Evolutionary conservation across 2,329 filamentous ascomycete genomes (phyloP), one percentile per base, ranked within the genome.

Genomic region (Colletotrichum truncatum): DNA sequence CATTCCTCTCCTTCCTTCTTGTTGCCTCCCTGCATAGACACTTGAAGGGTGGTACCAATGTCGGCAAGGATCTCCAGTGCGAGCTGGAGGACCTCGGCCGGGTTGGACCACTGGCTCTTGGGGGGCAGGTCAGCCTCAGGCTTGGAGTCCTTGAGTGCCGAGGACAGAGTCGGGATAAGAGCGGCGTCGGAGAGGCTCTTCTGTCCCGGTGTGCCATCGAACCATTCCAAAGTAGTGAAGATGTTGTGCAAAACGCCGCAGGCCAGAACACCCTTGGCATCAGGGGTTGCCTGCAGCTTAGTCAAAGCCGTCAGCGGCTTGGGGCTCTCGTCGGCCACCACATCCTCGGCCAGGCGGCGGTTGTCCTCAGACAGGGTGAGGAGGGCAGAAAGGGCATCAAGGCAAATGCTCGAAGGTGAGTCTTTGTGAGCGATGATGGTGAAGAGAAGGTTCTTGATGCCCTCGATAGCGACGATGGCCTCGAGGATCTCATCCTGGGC

Each of bases 201-300:
- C 57, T 79, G 78, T 2, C 83, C 82, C 2, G 81, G 82, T 43
- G 78, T 83, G 64, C 81, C 76, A 58, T 87, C 85, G 30, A 82
- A 81, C 84, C 84, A 87, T 60, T 82, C 76, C 69, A 86, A 80
- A 3, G 81, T 78, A 6, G 82, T 75, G 72, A 88, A 90, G 34
- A 91, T 75, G 67, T 90, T 90, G 73, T 91, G 89, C 11, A 91
- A 80, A 21, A 89, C 80, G 12, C 86, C 85, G 53, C 87, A 90
- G 7, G 87, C 83, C 8, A 89, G 76, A 32, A 89, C 82, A 1
- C 83, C 84, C 61, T 82, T 82, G 16, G 83, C 76, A 28, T 78
- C 83, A 32, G 77, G 77, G n/a, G 79, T 74, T 18, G 82, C 78
- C 64, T 82, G 84, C 46, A 89, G 75, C 18, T 79, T 73, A 28